Conservation (phyloP, 768 basidiomycete genomes). For the Tulasnella calospora region DNA sequence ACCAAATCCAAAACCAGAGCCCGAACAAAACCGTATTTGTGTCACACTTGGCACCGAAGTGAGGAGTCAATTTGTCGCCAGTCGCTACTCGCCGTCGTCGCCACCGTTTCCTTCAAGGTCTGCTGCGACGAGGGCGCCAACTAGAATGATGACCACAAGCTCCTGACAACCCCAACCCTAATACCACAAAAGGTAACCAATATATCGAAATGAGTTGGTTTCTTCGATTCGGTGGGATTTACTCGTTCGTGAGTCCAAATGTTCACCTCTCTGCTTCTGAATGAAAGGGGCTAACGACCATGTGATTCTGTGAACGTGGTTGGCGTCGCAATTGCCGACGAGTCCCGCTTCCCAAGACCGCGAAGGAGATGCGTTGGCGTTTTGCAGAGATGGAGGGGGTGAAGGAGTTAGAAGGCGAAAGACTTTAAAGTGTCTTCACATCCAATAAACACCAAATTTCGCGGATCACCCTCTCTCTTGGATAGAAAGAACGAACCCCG, state of each 20-base stretch:
- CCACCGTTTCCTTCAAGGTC: no score
- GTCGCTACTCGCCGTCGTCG: no score
- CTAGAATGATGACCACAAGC: no score
- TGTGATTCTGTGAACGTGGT: constrained; percentile 32
- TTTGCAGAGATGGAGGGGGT: constrained; percentile 70
- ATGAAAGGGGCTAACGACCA: background rate
- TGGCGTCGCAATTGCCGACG: constrained; percentile 73
- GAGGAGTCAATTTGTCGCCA: no score
- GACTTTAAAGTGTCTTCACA: background rate
- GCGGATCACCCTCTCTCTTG: background rate
- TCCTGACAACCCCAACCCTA: no score
- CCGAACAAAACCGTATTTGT: no score
- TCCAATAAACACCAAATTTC: background rate
- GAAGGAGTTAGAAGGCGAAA: background rate
- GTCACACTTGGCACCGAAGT: no score
- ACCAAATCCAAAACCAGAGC: no score
- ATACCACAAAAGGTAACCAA: no score
- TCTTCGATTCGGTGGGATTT: constrained; percentile 83
- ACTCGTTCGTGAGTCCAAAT: constrained; percentile 52
- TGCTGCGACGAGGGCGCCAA: no score
- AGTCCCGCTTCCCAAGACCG: constrained; percentile 85
- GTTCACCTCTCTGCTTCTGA: constrained; percentile 1
- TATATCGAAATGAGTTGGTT: no score
- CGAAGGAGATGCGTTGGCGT: constrained; percentile 80
- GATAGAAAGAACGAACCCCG: background rate